phyloP scores from a whole-genome alignment of 768 basidiomycete genomes.

The Galerina marginata region DNA sequence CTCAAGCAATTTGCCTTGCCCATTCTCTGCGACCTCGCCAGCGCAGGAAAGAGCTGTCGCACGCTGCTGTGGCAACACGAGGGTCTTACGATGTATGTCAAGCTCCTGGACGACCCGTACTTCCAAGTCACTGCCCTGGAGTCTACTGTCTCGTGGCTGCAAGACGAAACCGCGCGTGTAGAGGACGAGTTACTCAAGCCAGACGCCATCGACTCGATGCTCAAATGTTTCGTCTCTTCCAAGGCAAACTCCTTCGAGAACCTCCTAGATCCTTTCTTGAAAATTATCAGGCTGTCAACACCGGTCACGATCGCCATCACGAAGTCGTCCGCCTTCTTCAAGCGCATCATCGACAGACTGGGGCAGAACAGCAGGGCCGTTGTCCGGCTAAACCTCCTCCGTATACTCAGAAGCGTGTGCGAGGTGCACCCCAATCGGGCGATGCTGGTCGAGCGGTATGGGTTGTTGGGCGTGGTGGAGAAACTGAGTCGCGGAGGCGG shows the following conservation, averaged over 20 bases:
- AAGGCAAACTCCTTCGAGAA: conserved; percentile 94
- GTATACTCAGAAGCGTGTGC: conserved; percentile 83
- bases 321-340: conserved; percentile 81
- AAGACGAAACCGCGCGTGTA: conserved; percentile 93
- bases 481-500: conserved; percentile 71
- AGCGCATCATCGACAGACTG: conserved; percentile 84
- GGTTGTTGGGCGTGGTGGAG: conserved; percentile 80
- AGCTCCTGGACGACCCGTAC: conserved; percentile 82
- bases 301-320: conserved; percentile 77
- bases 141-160: conserved; percentile 89
- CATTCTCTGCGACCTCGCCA: conserved; percentile 94
- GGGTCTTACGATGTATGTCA: conserved; percentile 82
- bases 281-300: conserved; percentile 84
- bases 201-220: conserved; percentile 66
- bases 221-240: conserved; percentile 81
- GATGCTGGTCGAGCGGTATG: conserved; percentile 82
- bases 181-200: conserved; percentile 85
- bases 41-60: conserved; percentile 92
- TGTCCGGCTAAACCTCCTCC: conserved; percentile 87
- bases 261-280: conserved; percentile 89
- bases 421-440: conserved; percentile 89
- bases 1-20: conserved; percentile 97
- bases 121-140: conserved; percentile 94
- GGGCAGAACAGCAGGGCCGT: conserved; percentile 77
- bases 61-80: conserved; percentile 92